These are phyloP conservation scores for Elasticomyces elasticus DNA, from an alignment of 495 filamentous ascomycete species.

Conservation along the genomic window DNA sequence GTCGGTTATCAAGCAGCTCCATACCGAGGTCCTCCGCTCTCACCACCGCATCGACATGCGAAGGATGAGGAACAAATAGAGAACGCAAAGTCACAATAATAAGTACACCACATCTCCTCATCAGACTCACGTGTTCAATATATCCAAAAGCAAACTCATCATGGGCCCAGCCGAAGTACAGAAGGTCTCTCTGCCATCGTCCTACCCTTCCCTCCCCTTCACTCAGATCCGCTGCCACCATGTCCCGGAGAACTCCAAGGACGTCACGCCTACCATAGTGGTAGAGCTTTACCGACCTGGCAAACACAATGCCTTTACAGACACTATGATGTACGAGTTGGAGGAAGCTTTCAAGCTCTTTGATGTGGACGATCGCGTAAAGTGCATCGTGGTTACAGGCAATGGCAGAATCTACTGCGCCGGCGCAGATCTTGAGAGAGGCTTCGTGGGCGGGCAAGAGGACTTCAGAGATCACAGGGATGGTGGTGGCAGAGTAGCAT, in stretches of 20 bases:
- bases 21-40: too few species aligned
- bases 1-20: too few species aligned
- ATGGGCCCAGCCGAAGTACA: neutral
- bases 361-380: conserved; percentile 42
- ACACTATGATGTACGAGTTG: conserved; percentile 44
- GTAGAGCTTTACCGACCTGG: conserved; percentile 47
- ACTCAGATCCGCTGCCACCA: conserved; percentile 46
- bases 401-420: conserved; percentile 54
- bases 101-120: too few species aligned
- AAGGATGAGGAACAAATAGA: too few species aligned
- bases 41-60: too few species aligned
- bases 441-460: conserved; percentile 33
- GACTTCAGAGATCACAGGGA: conserved; percentile 13
- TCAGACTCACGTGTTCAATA: too few species aligned
- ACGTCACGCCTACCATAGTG: conserved; percentile 46
- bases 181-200: conserved; percentile 23
- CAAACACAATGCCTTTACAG: conserved; percentile 56
- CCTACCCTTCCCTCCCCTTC: conserved; percentile 36
- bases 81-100: too few species aligned
- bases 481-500: conserved; percentile 45
- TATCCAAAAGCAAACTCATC: neutral
- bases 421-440: conserved; percentile 54
- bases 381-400: conserved; percentile 49
- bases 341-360: conserved; percentile 45
- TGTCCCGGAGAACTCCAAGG: conserved; percentile 38